Evolutionary conservation across 2,329 filamentous ascomycete genomes (phyloP).

Genomic region (Xylaria hypoxylon): DNA sequence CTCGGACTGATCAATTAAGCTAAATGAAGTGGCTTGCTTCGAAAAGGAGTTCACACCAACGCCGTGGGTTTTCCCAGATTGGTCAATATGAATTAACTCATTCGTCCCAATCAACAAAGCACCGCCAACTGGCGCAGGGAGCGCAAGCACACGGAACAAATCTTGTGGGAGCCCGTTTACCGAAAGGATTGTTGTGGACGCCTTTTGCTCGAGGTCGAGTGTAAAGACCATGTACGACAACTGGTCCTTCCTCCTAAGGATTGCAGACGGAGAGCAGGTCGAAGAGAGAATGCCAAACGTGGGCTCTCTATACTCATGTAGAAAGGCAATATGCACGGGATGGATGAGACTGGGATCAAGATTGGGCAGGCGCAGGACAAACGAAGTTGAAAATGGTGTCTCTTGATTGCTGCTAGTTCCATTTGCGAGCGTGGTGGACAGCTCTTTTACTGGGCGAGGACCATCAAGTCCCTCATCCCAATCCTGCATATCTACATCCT

Average conservation of each 20-base stretch:
- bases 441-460: constrained; percentile 66
- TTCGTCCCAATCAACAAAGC: constrained; percentile 88
- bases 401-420: constrained; percentile 64
- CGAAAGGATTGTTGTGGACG: constrained; percentile 91
- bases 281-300: constrained; percentile 96
- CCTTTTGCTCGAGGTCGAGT: constrained; percentile 90
- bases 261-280: constrained; percentile 76
- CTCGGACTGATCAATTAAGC: constrained; percentile 86
- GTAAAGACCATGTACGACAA: constrained; percentile 95
- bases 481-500: constrained; percentile 91
- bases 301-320: constrained; percentile 96
- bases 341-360: constrained; percentile 89
- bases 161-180: constrained; percentile 89
- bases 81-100: constrained; percentile 93
- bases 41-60: constrained; percentile 94
- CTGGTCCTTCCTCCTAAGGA: constrained; percentile 85
- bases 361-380: constrained; percentile 89
- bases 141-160: constrained; percentile 81
- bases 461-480: constrained; percentile 87
- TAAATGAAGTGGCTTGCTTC: constrained; percentile 83
- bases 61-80: constrained; percentile 92
- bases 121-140: constrained; percentile 89
- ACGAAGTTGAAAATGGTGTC: constrained; percentile 88
- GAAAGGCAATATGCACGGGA: constrained; percentile 89
- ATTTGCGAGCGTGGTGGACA: constrained; percentile 56